phyloP scores from a whole-genome alignment of 441 rosid species.

The Pelargonium cotyledonis region DNA sequence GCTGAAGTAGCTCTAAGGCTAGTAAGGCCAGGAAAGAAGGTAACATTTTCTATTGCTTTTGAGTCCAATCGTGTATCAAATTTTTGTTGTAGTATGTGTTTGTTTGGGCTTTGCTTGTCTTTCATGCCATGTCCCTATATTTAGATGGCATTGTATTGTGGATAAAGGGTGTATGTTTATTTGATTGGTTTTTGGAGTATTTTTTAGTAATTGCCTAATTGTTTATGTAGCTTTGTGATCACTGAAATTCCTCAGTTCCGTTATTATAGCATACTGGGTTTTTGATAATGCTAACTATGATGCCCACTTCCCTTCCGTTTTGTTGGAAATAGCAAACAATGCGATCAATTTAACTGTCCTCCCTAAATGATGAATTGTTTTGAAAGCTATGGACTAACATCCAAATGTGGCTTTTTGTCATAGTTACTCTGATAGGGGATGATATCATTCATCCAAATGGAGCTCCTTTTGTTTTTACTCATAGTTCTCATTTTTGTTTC shows the following conservation, averaged over 20 bases:
- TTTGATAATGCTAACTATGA: too few species aligned
- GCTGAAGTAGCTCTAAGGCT: slow-evolving; percentile 99
- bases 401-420: slow-evolving; percentile 58
- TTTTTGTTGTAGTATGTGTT: neutral
- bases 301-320: neutral
- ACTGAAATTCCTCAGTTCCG: too few species aligned
- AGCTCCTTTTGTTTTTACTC: too few species aligned
- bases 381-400: slow-evolving; percentile 39
- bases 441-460: neutral
- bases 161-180: too few species aligned
- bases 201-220: too few species aligned
- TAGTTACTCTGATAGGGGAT: slow-evolving; percentile 61
- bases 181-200: too few species aligned
- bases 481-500: neutral
- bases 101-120: neutral
- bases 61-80: neutral
- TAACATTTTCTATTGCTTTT: slow-evolving; percentile 21
- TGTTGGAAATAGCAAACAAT: neutral
- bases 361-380: slow-evolving; percentile 43
- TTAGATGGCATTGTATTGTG: too few species aligned
- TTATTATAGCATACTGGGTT: too few species aligned
- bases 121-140: neutral
- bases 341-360: neutral
- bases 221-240: too few species aligned
- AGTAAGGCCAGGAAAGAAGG: slow-evolving; percentile 94